phyloP scores from a whole-genome alignment of 345 rosid genomes.

The Balakata baccata region DNA sequence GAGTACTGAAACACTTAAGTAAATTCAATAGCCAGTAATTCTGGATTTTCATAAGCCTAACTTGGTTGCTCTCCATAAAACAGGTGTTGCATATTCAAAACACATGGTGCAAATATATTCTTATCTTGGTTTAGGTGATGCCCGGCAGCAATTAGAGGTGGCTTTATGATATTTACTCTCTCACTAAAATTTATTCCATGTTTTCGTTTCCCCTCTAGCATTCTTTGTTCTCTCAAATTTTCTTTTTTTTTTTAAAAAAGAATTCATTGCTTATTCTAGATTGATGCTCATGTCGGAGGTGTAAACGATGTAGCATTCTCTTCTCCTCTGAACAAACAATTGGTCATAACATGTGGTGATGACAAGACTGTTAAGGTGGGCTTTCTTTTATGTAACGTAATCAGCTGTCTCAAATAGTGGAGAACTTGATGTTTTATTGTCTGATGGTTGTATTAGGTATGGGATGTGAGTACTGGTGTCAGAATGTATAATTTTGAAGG shows the following conservation, averaged over 20 bases:
- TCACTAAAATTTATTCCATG: background rate
- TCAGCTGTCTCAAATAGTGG: background rate
- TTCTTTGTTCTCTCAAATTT: background rate
- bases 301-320: constrained; percentile 76
- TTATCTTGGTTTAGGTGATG: constrained; percentile 28
- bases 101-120: constrained; percentile 38
- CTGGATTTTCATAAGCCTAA: background rate
- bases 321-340: constrained; percentile 39
- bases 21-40: background rate
- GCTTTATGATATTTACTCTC: background rate
- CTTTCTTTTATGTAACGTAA: background rate
- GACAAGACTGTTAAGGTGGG: constrained; percentile 70
- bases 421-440: background rate
- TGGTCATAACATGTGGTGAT: constrained; percentile 75
- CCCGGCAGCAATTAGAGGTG: constrained; percentile 32
- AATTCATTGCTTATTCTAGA: constrained; percentile 37
- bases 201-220: background rate
- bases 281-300: constrained; percentile 71
- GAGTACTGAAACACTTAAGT: no score
- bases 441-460: constrained; percentile 41
- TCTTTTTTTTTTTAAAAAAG: background rate
- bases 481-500: constrained; percentile 63
- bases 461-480: constrained; percentile 51
- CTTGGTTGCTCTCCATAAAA: constrained; percentile 3
- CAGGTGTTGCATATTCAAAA: constrained; percentile 44